Evolutionary conservation across 2,329 filamentous ascomycete species (phyloP).

Genomic region (Huntiella decipiens): DNA sequence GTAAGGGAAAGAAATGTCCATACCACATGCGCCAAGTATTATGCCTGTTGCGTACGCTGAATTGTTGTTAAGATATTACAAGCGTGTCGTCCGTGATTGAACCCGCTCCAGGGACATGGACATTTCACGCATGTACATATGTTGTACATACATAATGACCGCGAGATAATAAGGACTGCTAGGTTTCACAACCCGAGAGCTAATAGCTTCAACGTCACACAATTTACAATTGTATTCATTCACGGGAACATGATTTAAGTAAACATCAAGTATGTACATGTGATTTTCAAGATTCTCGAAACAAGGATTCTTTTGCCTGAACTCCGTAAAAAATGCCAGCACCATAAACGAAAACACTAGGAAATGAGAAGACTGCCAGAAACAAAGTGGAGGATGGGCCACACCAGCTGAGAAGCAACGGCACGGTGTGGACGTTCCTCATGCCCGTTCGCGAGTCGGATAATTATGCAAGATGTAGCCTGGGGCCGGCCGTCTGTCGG

Average conservation of each 20-base stretch:
- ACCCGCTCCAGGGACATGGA: background rate
- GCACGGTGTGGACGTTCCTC: background rate
- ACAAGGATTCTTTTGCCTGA: constrained; percentile 12
- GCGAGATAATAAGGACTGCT: background rate
- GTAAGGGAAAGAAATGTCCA: no score
- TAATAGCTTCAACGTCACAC: no score
- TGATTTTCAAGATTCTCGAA: constrained; percentile 8
- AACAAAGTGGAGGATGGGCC: background rate
- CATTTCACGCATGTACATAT: background rate
- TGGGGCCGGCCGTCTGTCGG: background rate
- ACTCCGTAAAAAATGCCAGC: constrained; percentile 12
- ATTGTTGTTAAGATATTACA: no score
- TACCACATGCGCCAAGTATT: no score
- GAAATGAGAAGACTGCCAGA: constrained; percentile 6
- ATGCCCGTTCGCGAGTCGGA: no score
- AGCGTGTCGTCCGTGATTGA: no score
- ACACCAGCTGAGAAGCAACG: constrained; percentile 1
- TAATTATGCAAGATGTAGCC: background rate
- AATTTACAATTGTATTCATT: no score
- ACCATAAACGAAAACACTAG: constrained; percentile 9
- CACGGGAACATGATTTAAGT: no score
- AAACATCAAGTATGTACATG: constrained; percentile 2
- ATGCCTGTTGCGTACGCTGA: no score
- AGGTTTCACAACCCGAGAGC: no score
- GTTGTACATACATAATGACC: background rate